Percentiles rank a stretch among this genome's conserved stretches.
Conservation (phyloP, 2,329 filamentous ascomycete genomes). For the Fusarium sp. region DNA sequence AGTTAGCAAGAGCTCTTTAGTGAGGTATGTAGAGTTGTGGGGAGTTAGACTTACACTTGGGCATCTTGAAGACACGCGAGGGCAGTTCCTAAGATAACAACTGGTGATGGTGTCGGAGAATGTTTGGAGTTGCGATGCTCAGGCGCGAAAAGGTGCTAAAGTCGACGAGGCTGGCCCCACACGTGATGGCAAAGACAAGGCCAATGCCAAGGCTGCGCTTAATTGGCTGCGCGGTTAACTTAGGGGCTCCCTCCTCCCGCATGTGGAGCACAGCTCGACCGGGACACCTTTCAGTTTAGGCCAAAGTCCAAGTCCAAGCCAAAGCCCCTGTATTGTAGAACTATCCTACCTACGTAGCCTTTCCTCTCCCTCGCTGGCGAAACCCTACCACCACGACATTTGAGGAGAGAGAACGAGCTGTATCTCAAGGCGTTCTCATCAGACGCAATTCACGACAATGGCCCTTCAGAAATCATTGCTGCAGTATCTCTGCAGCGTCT, state of each 20-base stretch:
- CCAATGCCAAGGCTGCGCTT: conserved; percentile 28
- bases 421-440: conserved; percentile 6
- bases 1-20: conserved; percentile 51
- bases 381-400: conserved; percentile 1
- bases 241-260: conserved; percentile 21
- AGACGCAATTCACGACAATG: conserved; percentile 52
- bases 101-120: conserved; percentile 10
- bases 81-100: conserved; percentile 21
- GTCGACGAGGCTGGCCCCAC: conserved; percentile 47
- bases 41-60: conserved; percentile 77
- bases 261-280: conserved; percentile 43
- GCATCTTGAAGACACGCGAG: conserved; percentile 69
- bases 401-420: conserved; percentile 21
- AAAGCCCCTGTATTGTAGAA: conserved; percentile 34
- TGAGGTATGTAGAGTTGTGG: neutral
- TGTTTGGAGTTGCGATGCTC: conserved; percentile 22
- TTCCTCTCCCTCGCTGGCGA: conserved; percentile 29
- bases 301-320: conserved; percentile 34
- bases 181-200: conserved; percentile 46
- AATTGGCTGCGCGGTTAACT: conserved; percentile 27
- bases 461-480: conserved; percentile 63
- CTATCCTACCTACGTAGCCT: conserved; percentile 39
- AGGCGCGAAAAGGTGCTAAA: conserved; percentile 37
- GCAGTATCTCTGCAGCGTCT: conserved; percentile 68
- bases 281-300: conserved; percentile 50